Conservation (phyloP, 345 rosid genomes). For the Limnanthes douglasii region DNA sequence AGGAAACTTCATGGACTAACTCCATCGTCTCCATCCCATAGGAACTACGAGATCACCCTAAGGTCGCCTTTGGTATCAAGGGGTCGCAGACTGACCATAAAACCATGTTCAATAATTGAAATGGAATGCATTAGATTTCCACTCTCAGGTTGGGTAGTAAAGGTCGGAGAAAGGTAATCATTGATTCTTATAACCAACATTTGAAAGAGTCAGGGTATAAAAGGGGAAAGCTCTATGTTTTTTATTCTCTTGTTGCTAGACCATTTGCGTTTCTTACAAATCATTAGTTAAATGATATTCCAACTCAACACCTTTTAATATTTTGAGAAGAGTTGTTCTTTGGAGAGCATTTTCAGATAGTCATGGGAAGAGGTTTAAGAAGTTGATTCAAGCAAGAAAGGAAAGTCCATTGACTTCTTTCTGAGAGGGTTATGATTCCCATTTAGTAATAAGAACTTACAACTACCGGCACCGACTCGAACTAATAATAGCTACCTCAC, state of each 20-base stretch:
- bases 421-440: too few relatives aligned
- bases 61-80: background rate
- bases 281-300: background rate
- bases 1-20: constrained; percentile 6
- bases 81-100: background rate
- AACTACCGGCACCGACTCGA: too few relatives aligned
- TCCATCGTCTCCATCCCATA: background rate
- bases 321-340: background rate
- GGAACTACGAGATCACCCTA: constrained; percentile 5
- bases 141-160: too few relatives aligned
- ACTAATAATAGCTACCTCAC: too few relatives aligned
- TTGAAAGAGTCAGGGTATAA: background rate
- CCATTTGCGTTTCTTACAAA: background rate
- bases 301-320: background rate
- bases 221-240: background rate
- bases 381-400: too few relatives aligned
- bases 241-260: background rate
- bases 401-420: too few relatives aligned
- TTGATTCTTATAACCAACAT: background rate
- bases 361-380: too few relatives aligned
- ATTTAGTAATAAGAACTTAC: too few relatives aligned
- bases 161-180: too few relatives aligned
- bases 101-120: too few relatives aligned
- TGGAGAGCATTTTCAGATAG: too few relatives aligned
- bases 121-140: too few relatives aligned